These are phyloP conservation scores for Fusarium nodosum DNA, from an alignment of 2,329 filamentous ascomycete genomes.

Conservation along the genomic window DNA sequence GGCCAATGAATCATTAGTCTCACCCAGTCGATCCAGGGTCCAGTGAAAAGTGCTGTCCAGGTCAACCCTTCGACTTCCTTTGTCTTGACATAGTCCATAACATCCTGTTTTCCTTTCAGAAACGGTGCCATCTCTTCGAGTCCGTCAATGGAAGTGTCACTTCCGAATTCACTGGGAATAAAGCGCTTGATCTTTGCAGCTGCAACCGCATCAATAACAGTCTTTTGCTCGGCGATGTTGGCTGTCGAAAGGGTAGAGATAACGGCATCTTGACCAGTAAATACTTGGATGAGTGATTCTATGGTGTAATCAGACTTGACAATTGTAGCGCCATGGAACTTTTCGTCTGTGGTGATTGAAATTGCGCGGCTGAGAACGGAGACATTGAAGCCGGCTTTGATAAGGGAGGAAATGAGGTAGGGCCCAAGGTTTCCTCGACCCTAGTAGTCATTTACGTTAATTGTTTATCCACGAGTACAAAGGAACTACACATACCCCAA, in stretches of 20 bases:
- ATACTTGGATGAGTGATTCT: fast-evolving
- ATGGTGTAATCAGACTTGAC: conserved; percentile 13
- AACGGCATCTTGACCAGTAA: neutral
- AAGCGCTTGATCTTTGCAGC: conserved; percentile 21
- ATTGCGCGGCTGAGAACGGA: fast-evolving
- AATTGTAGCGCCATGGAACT: neutral
- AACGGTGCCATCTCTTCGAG: conserved; percentile 18
- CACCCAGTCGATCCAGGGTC: conserved; percentile 25
- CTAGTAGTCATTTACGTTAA: fast-evolving
- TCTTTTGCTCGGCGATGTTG: conserved; percentile 16
- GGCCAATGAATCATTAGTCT: fast-evolving
- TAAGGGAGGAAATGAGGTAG: neutral
- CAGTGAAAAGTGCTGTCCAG: conserved; percentile 13
- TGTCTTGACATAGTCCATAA: conserved; percentile 18
- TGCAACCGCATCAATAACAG: conserved; percentile 8
- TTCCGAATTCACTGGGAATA: conserved; percentile 21
- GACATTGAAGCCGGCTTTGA: fast-evolving
- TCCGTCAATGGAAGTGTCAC: neutral
- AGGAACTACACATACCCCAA: neutral
- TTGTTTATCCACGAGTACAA: fast-evolving
- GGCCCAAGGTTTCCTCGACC: conserved; percentile 21
- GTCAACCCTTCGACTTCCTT: neutral
- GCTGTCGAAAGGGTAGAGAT: conserved; percentile 20
- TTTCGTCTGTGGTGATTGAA: fast-evolving
- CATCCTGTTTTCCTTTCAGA: conserved; percentile 3